Base-by-base conservation (phyloP, 2,329 filamentous ascomycete species). In the Nectriaceae sp. region DNA sequence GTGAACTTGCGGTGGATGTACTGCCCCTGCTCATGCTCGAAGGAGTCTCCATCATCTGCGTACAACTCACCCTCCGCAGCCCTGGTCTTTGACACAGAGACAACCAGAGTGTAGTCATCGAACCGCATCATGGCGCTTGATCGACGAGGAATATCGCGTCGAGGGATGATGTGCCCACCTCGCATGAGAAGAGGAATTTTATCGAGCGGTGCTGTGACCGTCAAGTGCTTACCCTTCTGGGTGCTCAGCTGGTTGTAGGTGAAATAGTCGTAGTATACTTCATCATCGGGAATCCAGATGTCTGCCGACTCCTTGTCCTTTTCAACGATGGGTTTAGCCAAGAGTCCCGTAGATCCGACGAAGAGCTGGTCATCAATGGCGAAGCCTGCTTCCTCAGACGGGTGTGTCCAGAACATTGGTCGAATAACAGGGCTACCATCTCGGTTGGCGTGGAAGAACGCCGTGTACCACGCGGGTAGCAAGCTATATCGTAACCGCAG, bases 191-290 rank as follows among this genome's bases (percentile, higher is more conserved):
- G 72, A 1, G 94, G 93, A 16, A 96, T 89, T 61, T 87, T 90
- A 47, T 96, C 89, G 3, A 97, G 77, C 0, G 92, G 89, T 0
- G 93, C 89, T 1, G 82, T 71, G 31, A 97, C 75, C 1, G 82
- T 87, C 52, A 90, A 76, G 33, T 73, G 75, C 67, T 87, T 87
- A 55, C 89, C 88, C 53, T 85, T 84, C 20, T 87, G 80, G 19
- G 85, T 85, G 33, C 76, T 70, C 64, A 95, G 84, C 37, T 83
- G 75, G 36, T 87, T 83, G 73, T 90, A 97, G 61, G 90, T 90
- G 66, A 94, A 95, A 75, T 99, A 99, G 71, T 97, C 89, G 64
- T 92, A 99, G 71, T 99, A 97, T 44, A 88, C 80, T 69, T 95
- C 89, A 49, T 87, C 82, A 59, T 97, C 93, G 1, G 92, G 87